phyloP scores from a whole-genome alignment of 805 yeast species.

The Metschnikowia kunwiensis region DNA sequence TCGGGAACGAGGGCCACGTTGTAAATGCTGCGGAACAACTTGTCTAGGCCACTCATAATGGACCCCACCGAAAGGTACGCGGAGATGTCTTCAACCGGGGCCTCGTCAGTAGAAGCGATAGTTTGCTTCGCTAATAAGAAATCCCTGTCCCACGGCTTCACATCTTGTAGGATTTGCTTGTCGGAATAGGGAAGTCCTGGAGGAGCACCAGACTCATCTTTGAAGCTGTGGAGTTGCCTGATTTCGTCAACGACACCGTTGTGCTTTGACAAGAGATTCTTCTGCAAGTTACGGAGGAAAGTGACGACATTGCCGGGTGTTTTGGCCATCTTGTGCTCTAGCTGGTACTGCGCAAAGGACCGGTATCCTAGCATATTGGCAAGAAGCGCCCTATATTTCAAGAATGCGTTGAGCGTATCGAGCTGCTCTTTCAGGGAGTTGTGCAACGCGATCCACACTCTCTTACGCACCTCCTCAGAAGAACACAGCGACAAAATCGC shows the following conservation, averaged over 20 bases:
- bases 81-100: conserved; percentile 45
- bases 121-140: conserved; percentile 36
- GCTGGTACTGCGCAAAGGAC: conserved; percentile 74
- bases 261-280: conserved; percentile 34
- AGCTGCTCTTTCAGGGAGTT: conserved; percentile 64
- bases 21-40: conserved; percentile 66
- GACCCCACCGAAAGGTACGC: conserved; percentile 81
- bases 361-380: conserved; percentile 70
- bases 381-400: conserved; percentile 63
- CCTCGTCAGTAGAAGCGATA: conserved; percentile 25
- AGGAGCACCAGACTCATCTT: conserved; percentile 15
- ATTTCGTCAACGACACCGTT: conserved; percentile 59
- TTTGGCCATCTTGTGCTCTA: conserved; percentile 88
- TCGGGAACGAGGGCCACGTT: conserved; percentile 75
- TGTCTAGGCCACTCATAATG: conserved; percentile 77
- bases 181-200: conserved; percentile 16
- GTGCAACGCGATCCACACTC: conserved; percentile 74
- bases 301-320: conserved; percentile 70
- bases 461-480: conserved; percentile 54
- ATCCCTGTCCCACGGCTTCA: conserved; percentile 93
- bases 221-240: conserved; percentile 39
- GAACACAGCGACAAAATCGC: conserved; percentile 59
- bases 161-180: conserved; percentile 41
- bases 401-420: conserved; percentile 50
- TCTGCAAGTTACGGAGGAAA: conserved; percentile 61